These are phyloP conservation scores for Cryptococcus sp. DNA, from an alignment of 1,284 basidiomycete species.

Conservation along the genomic window DNA sequence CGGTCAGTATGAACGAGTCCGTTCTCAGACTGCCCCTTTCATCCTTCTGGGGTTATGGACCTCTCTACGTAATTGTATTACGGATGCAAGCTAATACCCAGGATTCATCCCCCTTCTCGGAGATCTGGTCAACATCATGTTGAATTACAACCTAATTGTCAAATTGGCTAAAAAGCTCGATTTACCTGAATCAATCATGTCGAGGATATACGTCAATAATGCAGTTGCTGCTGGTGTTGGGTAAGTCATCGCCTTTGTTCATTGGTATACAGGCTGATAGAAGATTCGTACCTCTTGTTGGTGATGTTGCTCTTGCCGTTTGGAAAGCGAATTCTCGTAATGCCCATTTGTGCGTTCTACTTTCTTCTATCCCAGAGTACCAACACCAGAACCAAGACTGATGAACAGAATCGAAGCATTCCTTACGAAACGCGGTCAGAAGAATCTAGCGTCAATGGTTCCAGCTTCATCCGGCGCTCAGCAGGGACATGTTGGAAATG, in stretches of 20 bases:
- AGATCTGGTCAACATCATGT: constrained; percentile 40
- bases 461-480: not conserved
- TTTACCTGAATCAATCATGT: constrained; percentile 64
- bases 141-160: constrained; percentile 73
- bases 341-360: constrained; percentile 51
- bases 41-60: no score
- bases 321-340: constrained; percentile 91
- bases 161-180: constrained; percentile 63
- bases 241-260: constrained; percentile 13
- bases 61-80: not conserved
- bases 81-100: constrained; percentile 4
- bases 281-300: constrained; percentile 65
- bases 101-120: constrained; percentile 45
- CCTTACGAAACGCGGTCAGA: constrained; percentile 39
- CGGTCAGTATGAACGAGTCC: no score
- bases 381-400: not conserved
- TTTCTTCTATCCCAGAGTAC: not conserved
- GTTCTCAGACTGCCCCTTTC: not conserved
- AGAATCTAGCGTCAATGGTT: constrained; percentile 27
- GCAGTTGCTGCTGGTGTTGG: constrained; percentile 67
- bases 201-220: constrained; percentile 76
- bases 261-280: not conserved
- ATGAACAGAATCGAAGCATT: constrained; percentile 40
- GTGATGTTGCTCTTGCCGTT: constrained; percentile 67
- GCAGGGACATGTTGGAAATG: no score